Conservation (phyloP, 2,329 filamentous ascomycete species). For the Truncatella angustata region DNA sequence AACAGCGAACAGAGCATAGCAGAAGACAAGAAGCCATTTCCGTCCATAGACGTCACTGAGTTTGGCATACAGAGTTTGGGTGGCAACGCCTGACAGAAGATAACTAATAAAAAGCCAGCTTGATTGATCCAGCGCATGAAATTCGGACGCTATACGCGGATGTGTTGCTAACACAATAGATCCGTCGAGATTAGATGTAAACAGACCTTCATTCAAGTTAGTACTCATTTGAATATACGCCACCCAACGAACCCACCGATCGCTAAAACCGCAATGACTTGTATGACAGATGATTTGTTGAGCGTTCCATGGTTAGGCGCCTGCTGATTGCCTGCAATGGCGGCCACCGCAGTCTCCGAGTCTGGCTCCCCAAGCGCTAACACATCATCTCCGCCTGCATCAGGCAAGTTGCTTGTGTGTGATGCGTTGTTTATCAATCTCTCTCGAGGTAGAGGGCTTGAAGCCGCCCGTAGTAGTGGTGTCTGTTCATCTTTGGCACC, state of each 20-base stretch:
- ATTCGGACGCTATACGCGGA: conserved; percentile 11
- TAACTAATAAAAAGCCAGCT: conserved; percentile 11
- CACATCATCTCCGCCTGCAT: not conserved
- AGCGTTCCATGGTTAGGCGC: not conserved
- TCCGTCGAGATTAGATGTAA: conserved; percentile 7
- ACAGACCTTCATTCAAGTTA: not conserved
- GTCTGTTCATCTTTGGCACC: conserved; percentile 1
- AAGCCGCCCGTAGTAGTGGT: not conserved
- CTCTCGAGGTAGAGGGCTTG: not conserved
- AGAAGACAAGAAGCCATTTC: conserved; percentile 45
- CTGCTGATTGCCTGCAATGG: not conserved
- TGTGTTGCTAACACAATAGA: conserved; percentile 12
- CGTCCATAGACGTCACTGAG: conserved; percentile 58
- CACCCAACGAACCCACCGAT: not conserved
- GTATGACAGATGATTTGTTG: not conserved
- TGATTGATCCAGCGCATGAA: conserved; percentile 3
- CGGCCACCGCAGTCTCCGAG: not conserved
- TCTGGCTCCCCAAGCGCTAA: not conserved
- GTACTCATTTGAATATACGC: not conserved
- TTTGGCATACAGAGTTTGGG: conserved; percentile 42
- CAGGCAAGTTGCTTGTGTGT: not conserved
- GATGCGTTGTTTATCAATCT: not conserved
- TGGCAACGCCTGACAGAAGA: conserved; percentile 4
- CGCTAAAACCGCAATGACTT: conserved; percentile 2
- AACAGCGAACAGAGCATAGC: conserved; percentile 49